A percentile compares a stretch with the other conserved stretches of the same genome.
Evolutionary conservation across 768 basidiomycete species (phyloP).

Genomic region (Lentinula boryana): DNA sequence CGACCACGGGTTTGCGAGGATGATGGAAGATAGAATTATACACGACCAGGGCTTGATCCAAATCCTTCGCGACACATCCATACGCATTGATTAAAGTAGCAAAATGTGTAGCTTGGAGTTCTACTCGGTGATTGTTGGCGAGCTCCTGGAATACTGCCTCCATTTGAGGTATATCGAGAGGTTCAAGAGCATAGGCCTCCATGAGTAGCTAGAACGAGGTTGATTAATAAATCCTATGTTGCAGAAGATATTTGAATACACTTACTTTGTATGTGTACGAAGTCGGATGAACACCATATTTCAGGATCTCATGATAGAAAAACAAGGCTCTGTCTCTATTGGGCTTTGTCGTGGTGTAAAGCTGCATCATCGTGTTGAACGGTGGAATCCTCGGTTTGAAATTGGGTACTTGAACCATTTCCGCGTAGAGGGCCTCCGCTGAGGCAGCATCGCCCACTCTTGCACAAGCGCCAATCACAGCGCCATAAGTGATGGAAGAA

Average conservation of each 20-base stretch:
- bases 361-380: conserved; percentile 99
- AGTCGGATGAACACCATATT: conserved; percentile 63
- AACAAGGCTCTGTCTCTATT: conserved; percentile 70
- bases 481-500: conserved; percentile 89
- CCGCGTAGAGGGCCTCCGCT: conserved; percentile 77
- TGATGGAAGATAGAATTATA: conserved; percentile 71
- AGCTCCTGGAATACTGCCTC: conserved; percentile 64
- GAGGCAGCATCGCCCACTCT: conserved; percentile 83
- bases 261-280: conserved; percentile 91
- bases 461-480: conserved; percentile 90
- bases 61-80: conserved; percentile 73
- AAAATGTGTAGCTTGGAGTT: conserved; percentile 45
- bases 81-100: conserved; percentile 86
- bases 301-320: conserved; percentile 64
- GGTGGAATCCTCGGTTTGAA: conserved; percentile 91
- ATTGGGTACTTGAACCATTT: conserved; percentile 69
- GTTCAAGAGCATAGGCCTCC: conserved; percentile 87
- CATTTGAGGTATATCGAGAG: conserved; percentile 69
- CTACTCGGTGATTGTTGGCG: conserved; percentile 36
- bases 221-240: conserved; percentile 1
- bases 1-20: conserved; percentile 51
- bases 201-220: conserved; percentile 59
- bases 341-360: conserved; percentile 88
- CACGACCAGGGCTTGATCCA: conserved; percentile 65
- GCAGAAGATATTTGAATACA: background rate